Evolutionary conservation across 1,284 basidiomycete species (phyloP), one percentile per base, ranked within the genome.

Genomic region (Vanrija sp.): DNA sequence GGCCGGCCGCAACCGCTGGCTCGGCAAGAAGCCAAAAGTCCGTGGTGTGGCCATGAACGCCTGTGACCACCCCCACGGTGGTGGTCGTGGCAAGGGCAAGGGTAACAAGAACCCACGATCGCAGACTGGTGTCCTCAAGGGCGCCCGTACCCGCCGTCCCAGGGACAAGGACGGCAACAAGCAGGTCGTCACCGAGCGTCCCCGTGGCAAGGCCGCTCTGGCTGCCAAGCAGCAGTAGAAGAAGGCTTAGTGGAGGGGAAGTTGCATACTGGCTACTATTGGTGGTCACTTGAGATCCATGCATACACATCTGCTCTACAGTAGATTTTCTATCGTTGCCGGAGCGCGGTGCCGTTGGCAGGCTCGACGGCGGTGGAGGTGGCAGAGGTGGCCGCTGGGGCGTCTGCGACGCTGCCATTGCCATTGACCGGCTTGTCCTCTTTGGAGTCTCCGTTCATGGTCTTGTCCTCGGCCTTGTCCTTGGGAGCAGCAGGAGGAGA

Each of bases 21-120:
- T 98, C 24, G 95, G 95, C 37, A 78, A 84, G 64, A 78, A 88
- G 65, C 95, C 95, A 3, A 84, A 84, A 60, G 92, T 97, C 31
- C 85, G 95, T 73, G 95, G 95, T 86, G 86, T 97, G 59, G 95
- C 95, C 23, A 98, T 97, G 95, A 98, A 98, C 77, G 87, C 91
- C 82, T 92, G 82, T 57, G 95, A 98, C 76, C 95, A 98, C 77
- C 94, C 95, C 60, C 93, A 82, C 75, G 95, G 95, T 78, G 95
- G 95, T 66, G 94, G 95, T 73, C 87, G 95, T 78, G 95, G 95
- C 70, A 97, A 96, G 78, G 90, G 87, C 56, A 98, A 98, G 82
- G 90, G 89, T 61, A 88, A 95, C 83, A 91, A 90, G 72, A 86
- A 92, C 72, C 90, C 92, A 5, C 84, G 88, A 19, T 91, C 90